These are phyloP conservation scores for Corchorus capsularis DNA, from an alignment of 345 rosid genomes.

Conservation along the genomic window DNA sequence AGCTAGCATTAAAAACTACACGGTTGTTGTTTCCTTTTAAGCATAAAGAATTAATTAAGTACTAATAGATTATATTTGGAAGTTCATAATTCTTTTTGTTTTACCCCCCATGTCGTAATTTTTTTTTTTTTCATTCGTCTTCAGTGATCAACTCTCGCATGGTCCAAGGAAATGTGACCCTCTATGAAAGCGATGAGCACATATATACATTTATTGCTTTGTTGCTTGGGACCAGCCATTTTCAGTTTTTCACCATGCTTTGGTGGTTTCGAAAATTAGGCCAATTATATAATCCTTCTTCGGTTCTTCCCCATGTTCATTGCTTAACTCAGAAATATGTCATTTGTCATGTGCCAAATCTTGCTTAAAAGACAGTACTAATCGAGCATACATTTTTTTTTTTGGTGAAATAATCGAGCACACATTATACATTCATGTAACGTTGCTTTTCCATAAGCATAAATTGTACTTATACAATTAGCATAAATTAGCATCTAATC, in stretches of 20 bases:
- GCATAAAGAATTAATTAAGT: no score
- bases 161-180: conserved; percentile 1
- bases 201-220: neutral
- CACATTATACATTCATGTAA: neutral
- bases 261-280: neutral
- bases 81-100: neutral
- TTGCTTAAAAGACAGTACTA: no score
- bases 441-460: neutral
- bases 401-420: no score
- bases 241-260: neutral
- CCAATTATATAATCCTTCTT: neutral
- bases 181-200: conserved; percentile 11
- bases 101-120: neutral
- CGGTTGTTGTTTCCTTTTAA: neutral
- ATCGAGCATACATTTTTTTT: no score
- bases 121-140: neutral
- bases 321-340: no score
- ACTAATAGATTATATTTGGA: neutral
- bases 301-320: conserved; percentile 14
- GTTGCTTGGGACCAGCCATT: conserved; percentile 13
- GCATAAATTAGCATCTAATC: neutral
- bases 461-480: no score
- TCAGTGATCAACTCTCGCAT: neutral
- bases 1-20: neutral
- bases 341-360: neutral